Evolutionary conservation across 441 rosid genomes (phyloP), one percentile per base, ranked within the genome.

Genomic region (Melastoma candidum): DNA sequence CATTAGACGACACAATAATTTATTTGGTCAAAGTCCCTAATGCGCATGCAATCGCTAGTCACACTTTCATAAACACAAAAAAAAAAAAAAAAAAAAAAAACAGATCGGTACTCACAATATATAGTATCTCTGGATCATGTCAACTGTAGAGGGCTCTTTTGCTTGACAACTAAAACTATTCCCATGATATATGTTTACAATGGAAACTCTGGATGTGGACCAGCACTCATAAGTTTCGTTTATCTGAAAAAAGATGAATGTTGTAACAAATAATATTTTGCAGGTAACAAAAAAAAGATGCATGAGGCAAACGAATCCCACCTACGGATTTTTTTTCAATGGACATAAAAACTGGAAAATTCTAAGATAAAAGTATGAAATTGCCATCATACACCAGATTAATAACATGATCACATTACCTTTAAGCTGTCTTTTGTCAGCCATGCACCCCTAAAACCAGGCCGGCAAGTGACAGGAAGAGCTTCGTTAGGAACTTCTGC

Each of bases 201-300:
- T 80, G 41, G 88, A 77, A 57, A 71, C 52, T 25, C 85, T 85
- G 47, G 80, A 56, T 17, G 79, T 67, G 56, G 85, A 87, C 98
- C 93, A 90, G 80, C 98, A 87, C 60, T 80, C 86, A 58, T 87
- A 90, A 62, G 98, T 90, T 70, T 80, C 70, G 65, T 90, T 90
- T 17, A 90, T 85, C 96, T 90, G 73, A 27, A 64, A 72, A 54
- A 43, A 51, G 44, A 53, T 13, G 29, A 17, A 43, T 9, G 4
- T 67, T 6, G 5, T 32, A 32, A 32, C 41, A 6, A 32, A 32
- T 6, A 32, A 6, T 32, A 4, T 32, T 32, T 6, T 32, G 41
- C 1, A 2, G 41, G 7, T 17, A 17, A 32, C 2, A 32, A 32
- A 4, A 32, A 8, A 32, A 4, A 32, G 5, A 6, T 32, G 8